A percentile compares a stretch with the other conserved stretches of the same genome.
phyloP scores from a whole-genome alignment of 805 yeast species.

The Starmerella lactis-condensi region DNA sequence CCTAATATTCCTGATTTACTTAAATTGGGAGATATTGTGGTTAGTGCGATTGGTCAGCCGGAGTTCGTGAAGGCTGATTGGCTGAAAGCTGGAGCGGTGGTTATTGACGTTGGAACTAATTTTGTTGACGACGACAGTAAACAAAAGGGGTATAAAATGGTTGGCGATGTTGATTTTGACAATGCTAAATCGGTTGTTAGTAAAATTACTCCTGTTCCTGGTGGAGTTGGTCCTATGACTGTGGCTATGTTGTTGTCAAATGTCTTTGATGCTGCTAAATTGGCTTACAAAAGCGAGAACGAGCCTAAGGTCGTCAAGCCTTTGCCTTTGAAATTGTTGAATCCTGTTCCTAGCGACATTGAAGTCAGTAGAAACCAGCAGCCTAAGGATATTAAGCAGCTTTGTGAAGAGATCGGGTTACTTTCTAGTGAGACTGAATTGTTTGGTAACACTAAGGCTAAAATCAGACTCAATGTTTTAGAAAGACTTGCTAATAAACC shows the following conservation, averaged over 20 bases:
- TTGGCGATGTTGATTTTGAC: conserved; percentile 86
- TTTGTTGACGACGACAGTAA: conserved; percentile 57
- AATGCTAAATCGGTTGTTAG: conserved; percentile 44
- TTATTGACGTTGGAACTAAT: conserved; percentile 91
- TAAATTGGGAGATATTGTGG: conserved; percentile 62
- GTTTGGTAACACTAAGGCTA: conserved; percentile 79
- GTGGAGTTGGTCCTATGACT: conserved; percentile 99
- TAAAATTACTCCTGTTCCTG: conserved; percentile 88
- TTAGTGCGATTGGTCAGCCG: conserved; percentile 82
- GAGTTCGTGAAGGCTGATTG: conserved; percentile 71
- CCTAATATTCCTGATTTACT: conserved; percentile 39
- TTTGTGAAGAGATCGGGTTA: conserved; percentile 73
- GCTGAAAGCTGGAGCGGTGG: conserved; percentile 68
- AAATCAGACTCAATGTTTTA: conserved; percentile 50
- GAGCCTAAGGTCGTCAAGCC: conserved; percentile 35
- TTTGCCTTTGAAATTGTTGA: conserved; percentile 33
- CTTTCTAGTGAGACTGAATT: conserved; percentile 62
- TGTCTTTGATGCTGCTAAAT: conserved; percentile 61
- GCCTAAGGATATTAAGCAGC: conserved; percentile 60
- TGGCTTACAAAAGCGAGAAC: conserved; percentile 21
- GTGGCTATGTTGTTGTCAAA: conserved; percentile 87
- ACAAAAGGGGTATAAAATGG: conserved; percentile 63
- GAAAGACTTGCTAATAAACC: conserved; percentile 45
- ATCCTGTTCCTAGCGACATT: conserved; percentile 80
- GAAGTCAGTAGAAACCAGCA: conserved; percentile 75